phyloP scores from a whole-genome alignment of 73 alveolate species.

The Strombidium stylifer region DNA sequence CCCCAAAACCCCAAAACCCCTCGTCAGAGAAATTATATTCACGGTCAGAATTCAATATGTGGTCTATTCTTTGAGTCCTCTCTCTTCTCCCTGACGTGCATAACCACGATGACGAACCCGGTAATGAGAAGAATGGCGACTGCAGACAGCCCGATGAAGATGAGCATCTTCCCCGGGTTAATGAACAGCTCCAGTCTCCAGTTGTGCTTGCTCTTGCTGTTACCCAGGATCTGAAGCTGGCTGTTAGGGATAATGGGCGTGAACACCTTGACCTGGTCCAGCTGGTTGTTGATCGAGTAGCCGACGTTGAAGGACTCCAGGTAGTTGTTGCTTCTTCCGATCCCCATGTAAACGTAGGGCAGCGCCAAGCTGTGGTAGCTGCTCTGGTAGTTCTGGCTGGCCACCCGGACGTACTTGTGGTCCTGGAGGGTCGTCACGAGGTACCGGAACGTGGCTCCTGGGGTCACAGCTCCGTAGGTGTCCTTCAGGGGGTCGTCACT shows the following conservation, averaged over 20 bases:
- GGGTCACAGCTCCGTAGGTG: slow-evolving; percentile 44
- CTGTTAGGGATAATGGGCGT: slow-evolving; percentile 91
- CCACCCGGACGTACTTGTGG: too few species aligned
- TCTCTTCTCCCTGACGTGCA: slow-evolving; percentile 75
- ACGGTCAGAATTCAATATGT: too few species aligned
- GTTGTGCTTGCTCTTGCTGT: slow-evolving; percentile 26
- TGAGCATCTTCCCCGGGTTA: slow-evolving; percentile 71
- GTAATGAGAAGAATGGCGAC: slow-evolving; percentile 56
- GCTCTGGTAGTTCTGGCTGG: too few species aligned
- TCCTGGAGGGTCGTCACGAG: slow-evolving; percentile 74
- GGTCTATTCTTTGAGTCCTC: slow-evolving; percentile 83
- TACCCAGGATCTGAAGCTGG: slow-evolving; percentile 69
- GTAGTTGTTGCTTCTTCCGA: slow-evolving; percentile 86
- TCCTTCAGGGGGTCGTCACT: too few species aligned
- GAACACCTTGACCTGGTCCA: slow-evolving; percentile 54
- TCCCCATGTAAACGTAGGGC: slow-evolving; percentile 77
- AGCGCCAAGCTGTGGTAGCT: too few species aligned
- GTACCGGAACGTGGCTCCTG: slow-evolving; percentile 63
- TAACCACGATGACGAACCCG: slow-evolving; percentile 66
- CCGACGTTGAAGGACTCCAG: slow-evolving; percentile 77
- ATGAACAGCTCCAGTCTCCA: slow-evolving; percentile 83
- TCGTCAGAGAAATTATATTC: too few species aligned
- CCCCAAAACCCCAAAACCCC: too few species aligned
- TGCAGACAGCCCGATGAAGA: slow-evolving; percentile 59
- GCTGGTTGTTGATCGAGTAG: slow-evolving; percentile 33